Evolutionary conservation across 2,329 filamentous ascomycete species (phyloP).

Genomic region (Ophiostoma tasmaniense): DNA sequence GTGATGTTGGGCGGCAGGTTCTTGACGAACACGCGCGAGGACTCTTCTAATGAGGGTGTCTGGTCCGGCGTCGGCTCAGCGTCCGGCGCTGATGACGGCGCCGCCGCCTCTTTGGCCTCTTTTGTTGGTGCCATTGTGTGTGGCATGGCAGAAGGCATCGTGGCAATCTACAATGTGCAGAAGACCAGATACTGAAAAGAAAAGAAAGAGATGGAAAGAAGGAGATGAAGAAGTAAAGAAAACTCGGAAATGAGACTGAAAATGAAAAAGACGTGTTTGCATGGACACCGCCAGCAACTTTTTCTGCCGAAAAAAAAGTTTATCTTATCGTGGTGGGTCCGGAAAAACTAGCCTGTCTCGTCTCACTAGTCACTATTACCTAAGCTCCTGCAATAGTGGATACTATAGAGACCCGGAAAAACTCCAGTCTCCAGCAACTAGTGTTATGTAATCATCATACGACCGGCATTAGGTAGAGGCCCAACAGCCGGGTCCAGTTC

Average conservation of each 20-base stretch:
- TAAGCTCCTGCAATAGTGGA: not conserved
- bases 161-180: constrained; percentile 11
- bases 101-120: constrained; percentile 1
- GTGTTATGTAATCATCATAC: not conserved
- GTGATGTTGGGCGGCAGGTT: constrained; percentile 77
- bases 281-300: constrained; percentile 2
- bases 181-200: not conserved
- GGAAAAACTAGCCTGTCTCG: constrained; percentile 2
- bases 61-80: not conserved
- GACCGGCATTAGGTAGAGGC: not conserved
- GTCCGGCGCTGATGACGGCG: constrained; percentile 3
- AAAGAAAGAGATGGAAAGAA: not conserved
- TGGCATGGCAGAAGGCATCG: constrained; percentile 17
- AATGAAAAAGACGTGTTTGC: constrained; percentile 5
- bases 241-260: constrained; percentile 6
- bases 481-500: not conserved
- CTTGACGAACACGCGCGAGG: constrained; percentile 70
- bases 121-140: constrained; percentile 13
- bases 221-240: not conserved
- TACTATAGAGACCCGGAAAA: not conserved
- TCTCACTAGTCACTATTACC: too few species aligned
- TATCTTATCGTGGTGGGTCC: constrained; percentile 20
- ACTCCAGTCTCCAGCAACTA: not conserved
- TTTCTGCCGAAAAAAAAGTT: constrained; percentile 16
- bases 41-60: constrained; percentile 28